phyloP scores from a whole-genome alignment of 2,329 filamentous ascomycete species.

The Colletotrichum gigasporum region DNA sequence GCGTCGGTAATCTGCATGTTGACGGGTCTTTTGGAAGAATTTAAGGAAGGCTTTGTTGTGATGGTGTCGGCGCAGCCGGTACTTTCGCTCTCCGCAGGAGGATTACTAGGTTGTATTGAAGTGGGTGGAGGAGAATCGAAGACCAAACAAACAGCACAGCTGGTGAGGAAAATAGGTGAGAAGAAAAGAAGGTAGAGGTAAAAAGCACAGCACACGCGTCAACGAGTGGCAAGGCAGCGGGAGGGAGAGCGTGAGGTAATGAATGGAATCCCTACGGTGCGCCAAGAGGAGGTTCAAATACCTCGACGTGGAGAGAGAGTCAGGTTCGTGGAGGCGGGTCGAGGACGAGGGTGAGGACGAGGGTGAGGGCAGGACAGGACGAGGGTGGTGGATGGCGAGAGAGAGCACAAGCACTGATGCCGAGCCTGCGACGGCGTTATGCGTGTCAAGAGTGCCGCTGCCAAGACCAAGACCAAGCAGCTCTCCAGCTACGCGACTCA shows the following conservation, averaged over 20 bases:
- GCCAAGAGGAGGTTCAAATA: conserved; percentile 21
- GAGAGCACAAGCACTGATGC: background rate
- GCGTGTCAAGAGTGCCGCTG: conserved; percentile 21
- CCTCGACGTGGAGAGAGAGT: background rate
- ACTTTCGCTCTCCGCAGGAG: background rate
- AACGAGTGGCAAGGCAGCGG: conserved; percentile 21
- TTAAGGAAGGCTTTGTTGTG: background rate
- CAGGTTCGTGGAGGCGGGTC: background rate
- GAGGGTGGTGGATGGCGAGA: background rate
- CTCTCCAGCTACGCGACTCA: too few relatives aligned
- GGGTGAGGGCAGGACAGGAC: too few relatives aligned
- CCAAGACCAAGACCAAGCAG: conserved; percentile 20
- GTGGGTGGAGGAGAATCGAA: conserved; percentile 1
- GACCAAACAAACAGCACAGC: conserved; percentile 24
- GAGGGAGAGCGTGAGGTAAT: conserved; percentile 26
- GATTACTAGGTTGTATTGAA: conserved; percentile 19
- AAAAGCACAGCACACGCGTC: conserved; percentile 16
- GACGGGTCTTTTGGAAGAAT: background rate
- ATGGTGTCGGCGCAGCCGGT: conserved; percentile 25
- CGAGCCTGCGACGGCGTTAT: conserved; percentile 14
- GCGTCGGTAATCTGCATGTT: conserved; percentile 25
- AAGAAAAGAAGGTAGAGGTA: background rate
- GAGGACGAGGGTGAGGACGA: too few relatives aligned
- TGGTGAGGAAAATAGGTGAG: conserved; percentile 14
- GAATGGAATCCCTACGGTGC: conserved; percentile 16